Evolutionary conservation across 2,329 filamentous ascomycete species (phyloP), one percentile per base, ranked within the genome.

Genomic region (Venturia oleaginea): DNA sequence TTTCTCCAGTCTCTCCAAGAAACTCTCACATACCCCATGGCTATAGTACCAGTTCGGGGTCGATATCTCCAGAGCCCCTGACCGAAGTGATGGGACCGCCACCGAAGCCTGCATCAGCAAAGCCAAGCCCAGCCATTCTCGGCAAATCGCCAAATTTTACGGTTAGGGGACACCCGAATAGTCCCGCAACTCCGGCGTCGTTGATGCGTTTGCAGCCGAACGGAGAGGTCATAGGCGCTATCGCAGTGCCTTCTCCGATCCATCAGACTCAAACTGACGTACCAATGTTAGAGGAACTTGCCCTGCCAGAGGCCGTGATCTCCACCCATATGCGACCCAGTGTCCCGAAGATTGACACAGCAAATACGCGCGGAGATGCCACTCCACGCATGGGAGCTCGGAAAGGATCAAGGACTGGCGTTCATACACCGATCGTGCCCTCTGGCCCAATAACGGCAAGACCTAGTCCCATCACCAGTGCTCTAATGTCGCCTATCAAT

Each of bases 121-220:
- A 80, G 68, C 84, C 85, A 64, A 92, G 89, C 3, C 88, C 89
- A 11, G 86, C 86, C 65, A 83, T 91, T 24, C 77, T 79, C 62
- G 81, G 86, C 32, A 48, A 69, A 69, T 38, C 71, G 59, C 66
- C 55, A 3, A 43, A 48, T 24, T 61, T 62, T 59, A 46, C 13
- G 60, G 15, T 37, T 68, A 70, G 63, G 24, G 59, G 40, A 2
- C 27, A 68, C 68, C 10, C 65, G 75, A 1, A 72, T 72, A 22
- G 76, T 62, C 90, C 90, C 13, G 92, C 91, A 1, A 96, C 92
- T 0, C 92, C 92, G 0, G 91, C 92, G 10, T 96, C 92, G 7
- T 77, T 96, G 65, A 96, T 97, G 89, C 75, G 76, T 48, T 72
- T 78, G 27, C 72, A 76, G n/a, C 27, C 42, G 30, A 24, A 38